Conservation (phyloP, 345 rosid genomes). For the Eucalyptus pauciflora region DNA sequence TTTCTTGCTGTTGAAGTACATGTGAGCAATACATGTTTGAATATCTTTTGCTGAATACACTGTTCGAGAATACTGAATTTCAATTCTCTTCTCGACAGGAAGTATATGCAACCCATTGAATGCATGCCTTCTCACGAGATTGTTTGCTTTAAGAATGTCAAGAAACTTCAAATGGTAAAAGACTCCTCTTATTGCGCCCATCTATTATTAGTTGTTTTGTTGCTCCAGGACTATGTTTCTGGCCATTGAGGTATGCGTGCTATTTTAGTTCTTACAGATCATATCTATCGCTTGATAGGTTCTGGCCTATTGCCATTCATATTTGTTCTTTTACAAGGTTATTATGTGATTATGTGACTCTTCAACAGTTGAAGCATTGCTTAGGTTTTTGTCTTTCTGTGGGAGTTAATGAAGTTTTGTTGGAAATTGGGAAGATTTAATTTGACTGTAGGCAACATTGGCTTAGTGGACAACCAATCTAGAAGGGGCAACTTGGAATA, state of each 20-base stretch:
- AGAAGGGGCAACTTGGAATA: background rate
- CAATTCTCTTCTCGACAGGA: conserved; percentile 23
- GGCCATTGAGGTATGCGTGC: background rate
- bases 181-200: background rate
- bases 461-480: background rate
- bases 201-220: background rate
- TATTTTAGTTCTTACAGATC: background rate
- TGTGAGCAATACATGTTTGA: background rate
- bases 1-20: background rate
- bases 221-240: background rate
- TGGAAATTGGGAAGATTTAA: background rate
- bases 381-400: background rate
- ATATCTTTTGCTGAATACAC: background rate
- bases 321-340: background rate
- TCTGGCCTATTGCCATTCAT: background rate
- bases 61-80: background rate
- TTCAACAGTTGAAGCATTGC: background rate
- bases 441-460: background rate
- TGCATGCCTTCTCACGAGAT: conserved; percentile 57
- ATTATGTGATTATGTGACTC: background rate
- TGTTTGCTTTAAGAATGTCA: conserved; percentile 66
- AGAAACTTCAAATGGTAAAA: conserved; percentile 61
- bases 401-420: background rate
- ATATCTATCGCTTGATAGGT: background rate
- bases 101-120: conserved; percentile 71